Conservation (phyloP, 1,284 basidiomycete genomes). For the Phellinidium pouzarii region DNA sequence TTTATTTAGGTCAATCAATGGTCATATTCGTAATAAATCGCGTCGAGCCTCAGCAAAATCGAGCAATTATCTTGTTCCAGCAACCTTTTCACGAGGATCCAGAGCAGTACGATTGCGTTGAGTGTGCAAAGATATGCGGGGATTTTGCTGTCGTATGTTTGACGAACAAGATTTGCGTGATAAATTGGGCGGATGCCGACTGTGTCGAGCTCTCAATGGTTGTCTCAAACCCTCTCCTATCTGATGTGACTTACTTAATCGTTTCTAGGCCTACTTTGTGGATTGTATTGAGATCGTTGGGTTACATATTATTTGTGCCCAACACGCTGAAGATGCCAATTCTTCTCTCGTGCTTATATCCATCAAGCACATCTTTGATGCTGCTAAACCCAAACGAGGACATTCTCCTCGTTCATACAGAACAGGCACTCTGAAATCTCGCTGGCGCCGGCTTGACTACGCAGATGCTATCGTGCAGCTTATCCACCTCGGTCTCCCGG, state of each 20-base stretch:
- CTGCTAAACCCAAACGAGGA: not conserved
- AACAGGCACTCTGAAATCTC: not conserved
- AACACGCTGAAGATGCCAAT: constrained; percentile 1
- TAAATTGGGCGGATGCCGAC: not conserved
- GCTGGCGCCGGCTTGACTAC: constrained; percentile 3
- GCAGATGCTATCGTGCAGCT: not conserved
- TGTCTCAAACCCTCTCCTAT: not conserved
- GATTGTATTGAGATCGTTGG: not conserved
- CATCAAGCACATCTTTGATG: not conserved
- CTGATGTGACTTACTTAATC: not conserved
- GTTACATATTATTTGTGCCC: not conserved
- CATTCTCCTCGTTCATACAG: not conserved
- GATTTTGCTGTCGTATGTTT: not conserved
- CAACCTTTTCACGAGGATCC: constrained; percentile 1
- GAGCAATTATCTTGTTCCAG: not conserved
- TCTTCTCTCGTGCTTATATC: not conserved
- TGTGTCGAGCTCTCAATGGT: not conserved
- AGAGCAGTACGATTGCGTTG: constrained; percentile 1
- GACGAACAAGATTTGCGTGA: constrained; percentile 2
- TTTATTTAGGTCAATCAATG: not conserved
- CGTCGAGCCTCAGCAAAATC: not conserved
- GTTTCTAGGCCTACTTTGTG: not conserved
- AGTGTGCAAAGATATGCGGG: not conserved
- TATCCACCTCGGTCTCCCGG: not conserved
- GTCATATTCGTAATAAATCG: not conserved